Conservation (phyloP, 306 rosid species). For the Astragalus glycyphyllos region DNA sequence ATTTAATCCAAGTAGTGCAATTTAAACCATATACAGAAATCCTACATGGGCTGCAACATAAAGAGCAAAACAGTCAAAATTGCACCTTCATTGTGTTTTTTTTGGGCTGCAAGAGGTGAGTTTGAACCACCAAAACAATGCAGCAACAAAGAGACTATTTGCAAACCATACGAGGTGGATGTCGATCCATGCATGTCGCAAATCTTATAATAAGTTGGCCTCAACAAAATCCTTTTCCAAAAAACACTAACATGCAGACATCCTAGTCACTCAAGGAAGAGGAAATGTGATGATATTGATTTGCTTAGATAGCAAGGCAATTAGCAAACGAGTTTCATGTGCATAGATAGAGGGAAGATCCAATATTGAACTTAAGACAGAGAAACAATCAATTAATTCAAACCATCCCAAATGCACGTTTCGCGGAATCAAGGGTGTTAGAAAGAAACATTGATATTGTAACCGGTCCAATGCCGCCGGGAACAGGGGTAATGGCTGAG, state of each 20-base stretch:
- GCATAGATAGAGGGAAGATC: not conserved
- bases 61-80: conserved; percentile 1
- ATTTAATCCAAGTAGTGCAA: no score
- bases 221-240: conserved; percentile 8
- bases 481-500: no score
- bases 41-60: conserved; percentile 8
- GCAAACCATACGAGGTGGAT: conserved; percentile 10
- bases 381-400: conserved; percentile 37
- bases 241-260: not conserved
- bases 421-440: conserved; percentile 58
- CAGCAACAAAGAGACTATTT: conserved; percentile 4
- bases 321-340: not conserved
- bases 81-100: not conserved
- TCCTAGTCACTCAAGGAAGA: not conserved
- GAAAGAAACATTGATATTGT: conserved; percentile 57
- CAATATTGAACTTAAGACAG: not conserved
- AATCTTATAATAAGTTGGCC: conserved; percentile 1
- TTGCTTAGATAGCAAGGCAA: not conserved
- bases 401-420: conserved; percentile 44
- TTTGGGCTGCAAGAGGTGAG: not conserved
- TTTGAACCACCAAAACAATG: conserved; percentile 11
- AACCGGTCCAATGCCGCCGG: conserved; percentile 60
- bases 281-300: conserved; percentile 8
- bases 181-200: conserved; percentile 6
- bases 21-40: not conserved